Percentiles rank a stretch among this genome's conserved stretches.
These are phyloP conservation scores for Russula griseocarnosa DNA, from an alignment of 768 basidiomycete genomes.

Conservation along the genomic window DNA sequence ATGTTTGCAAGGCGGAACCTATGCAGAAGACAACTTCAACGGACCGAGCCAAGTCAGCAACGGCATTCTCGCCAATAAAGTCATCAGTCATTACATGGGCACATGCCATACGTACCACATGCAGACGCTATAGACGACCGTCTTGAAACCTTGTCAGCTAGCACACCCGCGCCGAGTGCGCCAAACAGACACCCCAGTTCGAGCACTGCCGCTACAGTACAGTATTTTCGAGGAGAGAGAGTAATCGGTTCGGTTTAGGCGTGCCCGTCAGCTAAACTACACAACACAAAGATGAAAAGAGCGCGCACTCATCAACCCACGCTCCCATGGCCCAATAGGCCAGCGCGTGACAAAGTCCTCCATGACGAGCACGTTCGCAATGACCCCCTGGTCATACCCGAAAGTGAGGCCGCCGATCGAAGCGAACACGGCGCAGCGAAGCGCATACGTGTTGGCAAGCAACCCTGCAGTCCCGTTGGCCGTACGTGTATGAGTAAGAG, in stretches of 20 bases:
- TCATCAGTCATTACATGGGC: neutral
- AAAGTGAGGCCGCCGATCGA: constrained; percentile 75
- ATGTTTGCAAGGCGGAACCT: constrained; percentile 66
- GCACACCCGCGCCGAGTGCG: constrained; percentile 59
- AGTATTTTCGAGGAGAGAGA: neutral
- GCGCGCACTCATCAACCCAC: constrained; percentile 69
- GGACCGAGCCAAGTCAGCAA: neutral
- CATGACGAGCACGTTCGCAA: constrained; percentile 85
- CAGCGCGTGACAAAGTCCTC: constrained; percentile 63
- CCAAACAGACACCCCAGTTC: constrained; percentile 81
- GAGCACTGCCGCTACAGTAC: constrained; percentile 58
- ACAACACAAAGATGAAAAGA: no score
- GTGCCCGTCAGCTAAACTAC: no score
- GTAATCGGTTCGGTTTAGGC: no score
- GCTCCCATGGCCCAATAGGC: constrained; percentile 68
- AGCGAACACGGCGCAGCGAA: constrained; percentile 68
- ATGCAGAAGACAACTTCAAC: constrained; percentile 60
- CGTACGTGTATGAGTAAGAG: constrained; percentile 69
- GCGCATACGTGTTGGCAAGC: constrained; percentile 57
- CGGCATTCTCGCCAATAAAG: neutral
- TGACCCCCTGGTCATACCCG: constrained; percentile 83
- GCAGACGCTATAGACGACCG: constrained; percentile 62
- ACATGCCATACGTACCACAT: constrained; percentile 47
- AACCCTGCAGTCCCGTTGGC: constrained; percentile 65
- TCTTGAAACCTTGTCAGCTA: constrained; percentile 66